Base-by-base conservation (phyloP, 2,329 filamentous ascomycete species). In the Cercospora sp. region DNA sequence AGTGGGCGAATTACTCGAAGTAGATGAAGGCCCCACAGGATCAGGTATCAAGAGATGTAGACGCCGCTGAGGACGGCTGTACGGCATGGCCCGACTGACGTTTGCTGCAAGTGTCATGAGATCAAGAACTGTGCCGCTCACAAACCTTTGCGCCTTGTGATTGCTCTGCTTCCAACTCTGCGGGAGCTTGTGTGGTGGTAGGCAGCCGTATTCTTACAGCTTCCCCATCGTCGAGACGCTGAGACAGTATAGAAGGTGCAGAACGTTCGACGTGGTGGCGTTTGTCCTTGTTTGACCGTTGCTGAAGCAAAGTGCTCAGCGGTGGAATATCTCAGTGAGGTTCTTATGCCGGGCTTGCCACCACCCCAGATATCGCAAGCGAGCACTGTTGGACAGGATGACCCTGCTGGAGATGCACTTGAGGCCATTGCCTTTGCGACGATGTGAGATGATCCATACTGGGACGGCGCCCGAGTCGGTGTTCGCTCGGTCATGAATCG, bases 1-100 rank as follows among this genome's bases (percentile, higher is more conserved):
- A 32, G 59, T 61, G 26, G 63, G 34, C 40, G 40, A 60, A 65
- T 65, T 65, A 57, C 62, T 65, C 62, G 51, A 65, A 65, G 28
- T 21, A 63, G 61, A 40, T 63, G 21, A 18, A 24, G 28, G 28
- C 18, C 60, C 34, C 13, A 49, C 43, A 49, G n/a, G 9, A 45
- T 26, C 32, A 40, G 30, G 34, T 40, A 40, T 43, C 60, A 16
- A 45, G 30, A 63, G 40, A 21, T 49, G 18, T 13, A 49, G 18
- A 21, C 21, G n/a, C 45, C 45, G 45, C 45, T 49, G 18, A 10
- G n/a, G n/a, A 49, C 45, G 45, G 45, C 45, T 21, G 45, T 49
- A 21, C 45, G 45, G 45, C n/a, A 49, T 21, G 45, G 9, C 45
- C 18, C 45, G 21, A 21, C 45, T 49, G 45, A 21, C 45, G 45